These are phyloP conservation scores for Mrakia frigida DNA, from an alignment of 768 basidiomycete species.

Conservation along the genomic window DNA sequence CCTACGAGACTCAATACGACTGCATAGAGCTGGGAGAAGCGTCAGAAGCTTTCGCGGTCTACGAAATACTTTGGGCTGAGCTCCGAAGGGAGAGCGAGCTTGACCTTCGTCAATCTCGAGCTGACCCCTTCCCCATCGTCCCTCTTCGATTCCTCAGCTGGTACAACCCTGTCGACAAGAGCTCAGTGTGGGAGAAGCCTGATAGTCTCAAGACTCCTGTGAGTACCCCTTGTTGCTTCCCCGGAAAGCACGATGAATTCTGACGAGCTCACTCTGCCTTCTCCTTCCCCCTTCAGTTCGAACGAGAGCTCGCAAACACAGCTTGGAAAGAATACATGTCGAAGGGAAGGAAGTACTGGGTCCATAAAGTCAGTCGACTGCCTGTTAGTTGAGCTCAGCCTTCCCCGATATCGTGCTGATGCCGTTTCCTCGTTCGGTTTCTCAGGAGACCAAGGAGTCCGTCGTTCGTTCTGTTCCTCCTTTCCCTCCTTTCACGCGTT, in stretches of 20 bases:
- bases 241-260: conserved; percentile 32
- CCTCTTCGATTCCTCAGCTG: background rate
- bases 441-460: conserved; percentile 70
- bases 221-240: conserved; percentile 50
- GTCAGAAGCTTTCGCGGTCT: too few relatives aligned
- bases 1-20: background rate
- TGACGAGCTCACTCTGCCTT: conserved; percentile 25
- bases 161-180: conserved; percentile 59
- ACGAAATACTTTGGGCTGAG: background rate
- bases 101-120: background rate
- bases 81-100: background rate
- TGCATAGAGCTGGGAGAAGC: background rate
- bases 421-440: conserved; percentile 52
- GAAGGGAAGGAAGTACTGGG: conserved; percentile 84
- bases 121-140: background rate
- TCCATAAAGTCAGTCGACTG: conserved; percentile 61
- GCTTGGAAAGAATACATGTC: conserved; percentile 97
- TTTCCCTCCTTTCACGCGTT: background rate
- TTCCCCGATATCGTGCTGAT: background rate
- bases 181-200: conserved; percentile 98
- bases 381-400: too few relatives aligned
- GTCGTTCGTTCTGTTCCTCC: conserved; percentile 32
- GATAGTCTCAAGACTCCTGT: conserved; percentile 80
- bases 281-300: background rate
- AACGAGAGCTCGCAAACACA: conserved; percentile 84